Conservation (phyloP, 2,329 filamentous ascomycete genomes). For the Trichophyton simii region DNA sequence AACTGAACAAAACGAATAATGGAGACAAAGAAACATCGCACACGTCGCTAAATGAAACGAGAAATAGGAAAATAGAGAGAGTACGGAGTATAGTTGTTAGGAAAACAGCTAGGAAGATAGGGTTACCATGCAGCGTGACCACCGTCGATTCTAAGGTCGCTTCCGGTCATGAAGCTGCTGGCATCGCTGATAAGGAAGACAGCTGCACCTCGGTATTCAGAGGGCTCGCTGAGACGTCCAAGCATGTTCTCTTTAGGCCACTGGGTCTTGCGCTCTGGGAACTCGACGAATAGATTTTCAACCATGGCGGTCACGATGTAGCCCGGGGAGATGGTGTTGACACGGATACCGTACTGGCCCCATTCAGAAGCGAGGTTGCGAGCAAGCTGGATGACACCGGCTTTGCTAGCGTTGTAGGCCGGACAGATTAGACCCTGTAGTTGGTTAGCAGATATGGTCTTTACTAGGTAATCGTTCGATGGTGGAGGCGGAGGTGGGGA, state of each 20-base stretch:
- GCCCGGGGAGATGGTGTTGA: conserved; percentile 38
- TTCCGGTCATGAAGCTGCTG: conserved; percentile 45
- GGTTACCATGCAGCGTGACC: conserved; percentile 42
- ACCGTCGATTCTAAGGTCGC: conserved; percentile 43
- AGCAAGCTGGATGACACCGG: conserved; percentile 35
- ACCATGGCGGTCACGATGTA: conserved; percentile 39
- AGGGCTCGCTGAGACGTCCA: conserved; percentile 51
- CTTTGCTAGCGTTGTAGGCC: conserved; percentile 39
- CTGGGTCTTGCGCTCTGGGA: conserved; percentile 64
- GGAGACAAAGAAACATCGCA: background rate
- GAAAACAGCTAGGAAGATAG: background rate
- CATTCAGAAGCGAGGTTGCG: conserved; percentile 39
- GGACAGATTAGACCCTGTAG: conserved; percentile 35
- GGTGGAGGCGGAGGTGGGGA: background rate
- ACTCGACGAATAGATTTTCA: conserved; percentile 40
- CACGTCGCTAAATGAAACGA: background rate
- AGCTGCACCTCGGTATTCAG: conserved; percentile 52
- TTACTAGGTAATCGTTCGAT: background rate
- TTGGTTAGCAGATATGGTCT: background rate
- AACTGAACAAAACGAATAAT: background rate
- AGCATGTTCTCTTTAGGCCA: conserved; percentile 86
- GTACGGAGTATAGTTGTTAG: no score
- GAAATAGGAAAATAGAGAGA: background rate
- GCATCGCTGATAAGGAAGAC: conserved; percentile 38
- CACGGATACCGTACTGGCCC: conserved; percentile 37